Base-by-base conservation (phyloP, 2,329 filamentous ascomycete genomes). In the Colletotrichum sp. region DNA sequence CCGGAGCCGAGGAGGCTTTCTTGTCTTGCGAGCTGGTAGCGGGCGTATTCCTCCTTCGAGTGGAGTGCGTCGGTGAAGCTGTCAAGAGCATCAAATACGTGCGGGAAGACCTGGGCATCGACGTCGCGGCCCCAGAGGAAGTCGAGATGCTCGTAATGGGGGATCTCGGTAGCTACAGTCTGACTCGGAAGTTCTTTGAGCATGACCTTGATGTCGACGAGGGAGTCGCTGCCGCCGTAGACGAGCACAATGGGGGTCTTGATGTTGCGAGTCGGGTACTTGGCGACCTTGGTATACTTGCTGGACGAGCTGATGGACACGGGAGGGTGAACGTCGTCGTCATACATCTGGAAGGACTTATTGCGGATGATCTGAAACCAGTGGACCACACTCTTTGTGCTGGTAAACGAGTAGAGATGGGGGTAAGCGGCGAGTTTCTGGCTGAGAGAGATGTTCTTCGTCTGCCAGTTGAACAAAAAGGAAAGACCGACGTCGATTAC, bases 351-450 rank as follows among this genome's bases (percentile, higher is more conserved):
- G 84, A 99, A 99, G 30, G 93, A 96, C 81, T 95, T 95, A 81
- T 96, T 98, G 78, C 97, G 94, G 81, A 99, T 99, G 82, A 99
- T 98, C 83, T 99, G 97, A 84, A 99, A 99, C 97, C 97, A 99
- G 83, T 99, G 97, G 0, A 99, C 97, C 10, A 99, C 96, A 24
- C 94, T 96, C 86, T 99, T 99, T 73, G 96, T 98, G 83, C 95
- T 98, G 0, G 96, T 98, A 84, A 96, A 99, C 1, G 96, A 98
- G 87, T 98, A 99, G 0, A 99, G 88, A 86, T 99, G 97, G 12
- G 96, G 94, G 83, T 99, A 99, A 2, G 96, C 96, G 4, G 97
- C 97, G 21, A 99, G 91, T 83, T 99, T 99, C 85, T 99, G 97
- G 73, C 94, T 93, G 1, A 92, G 87, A 10, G 92, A 92, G 77